Evolutionary conservation across 164 flowering plant species (phyloP), one percentile per base, ranked within the genome.

Genomic region (Taxillus chinensis): DNA sequence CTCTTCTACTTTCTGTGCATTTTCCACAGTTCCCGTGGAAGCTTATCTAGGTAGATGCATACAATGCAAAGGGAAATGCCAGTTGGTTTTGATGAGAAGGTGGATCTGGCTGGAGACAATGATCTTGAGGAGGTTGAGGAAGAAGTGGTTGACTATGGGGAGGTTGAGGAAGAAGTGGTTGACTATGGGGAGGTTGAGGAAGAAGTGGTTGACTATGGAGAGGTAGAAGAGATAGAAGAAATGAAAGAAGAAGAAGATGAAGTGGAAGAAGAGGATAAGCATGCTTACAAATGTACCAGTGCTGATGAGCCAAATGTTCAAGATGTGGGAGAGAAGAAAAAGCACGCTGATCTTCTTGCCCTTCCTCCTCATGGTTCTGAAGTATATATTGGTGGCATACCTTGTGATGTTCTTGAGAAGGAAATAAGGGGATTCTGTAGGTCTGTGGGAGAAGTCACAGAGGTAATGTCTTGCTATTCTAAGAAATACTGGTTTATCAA

Each of bases 311-410:
- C 55, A 57, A 72, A 58, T 45, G 59, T 17, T 62, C 74, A 68
- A 39, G 90, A 77, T 52, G 76, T 77, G 56, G 84, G 78, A 57
- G 86, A 77, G 65, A 74, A 67, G 58, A 71, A 72, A 69, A 81
- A 82, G 62, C 91, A 83, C 72, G 85, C 76, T 45, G 90, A 85
- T 61, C 92, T 92, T 74, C 93, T 92, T 77, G 79, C 91, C 41
- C 88, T 84, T 70, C 96, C 98, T 64, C 90, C 95, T 64, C 96
- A 89, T 77, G 96, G 96, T 43, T 87, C 95, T 48, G 96, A 92
- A 74, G 88, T 92, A 11, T 92, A 82, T 64, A 37, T 92, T 42
- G 98, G 98, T 67, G 86, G 95, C 39, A 78, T 89, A 65, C 80
- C 89, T 57, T 75, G 77, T 52, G 82, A 86, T 82, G 78, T 72